Evolutionary conservation across 495 filamentous ascomycete genomes (phyloP).

Genomic region (Bacidia rubella): DNA sequence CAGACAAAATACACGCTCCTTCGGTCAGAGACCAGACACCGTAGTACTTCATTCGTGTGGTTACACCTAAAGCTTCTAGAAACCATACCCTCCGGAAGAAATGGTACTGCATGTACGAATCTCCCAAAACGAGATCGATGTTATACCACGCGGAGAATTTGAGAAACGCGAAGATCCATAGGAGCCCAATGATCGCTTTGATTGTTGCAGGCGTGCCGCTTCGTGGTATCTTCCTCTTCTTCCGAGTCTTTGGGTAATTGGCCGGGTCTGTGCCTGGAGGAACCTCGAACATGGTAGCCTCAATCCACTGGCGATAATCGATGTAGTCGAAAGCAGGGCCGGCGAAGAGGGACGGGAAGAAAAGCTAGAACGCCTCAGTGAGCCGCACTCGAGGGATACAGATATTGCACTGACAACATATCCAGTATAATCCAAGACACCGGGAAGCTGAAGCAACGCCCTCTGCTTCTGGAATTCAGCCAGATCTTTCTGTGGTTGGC

Average conservation of each 20-base stretch:
- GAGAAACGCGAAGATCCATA: slow-evolving; percentile 71
- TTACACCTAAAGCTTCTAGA: slow-evolving; percentile 70
- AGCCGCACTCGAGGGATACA: not conserved
- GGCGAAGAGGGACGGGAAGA: slow-evolving; percentile 79
- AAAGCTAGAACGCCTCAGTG: slow-evolving; percentile 35
- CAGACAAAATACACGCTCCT: slow-evolving; percentile 86
- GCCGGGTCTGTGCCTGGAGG: slow-evolving; percentile 63
- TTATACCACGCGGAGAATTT: slow-evolving; percentile 58
- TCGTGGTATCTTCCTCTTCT: slow-evolving; percentile 88
- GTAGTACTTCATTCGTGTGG: slow-evolving; percentile 81
- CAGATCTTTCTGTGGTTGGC: slow-evolving; percentile 60
- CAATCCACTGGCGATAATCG: slow-evolving; percentile 85
- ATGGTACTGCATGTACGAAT: slow-evolving; percentile 48
- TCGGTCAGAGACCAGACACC: slow-evolving; percentile 90
- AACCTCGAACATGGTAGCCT: slow-evolving; percentile 85
- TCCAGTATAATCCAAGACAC: slow-evolving; percentile 64
- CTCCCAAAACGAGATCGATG: slow-evolving; percentile 41
- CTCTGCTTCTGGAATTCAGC: slow-evolving; percentile 78
- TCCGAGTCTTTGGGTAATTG: slow-evolving; percentile 70
- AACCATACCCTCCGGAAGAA: slow-evolving; percentile 60
- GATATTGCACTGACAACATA: slow-evolving; percentile 44
- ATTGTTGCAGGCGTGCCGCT: slow-evolving; percentile 73
- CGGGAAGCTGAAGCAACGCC: slow-evolving; percentile 57
- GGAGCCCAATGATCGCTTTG: slow-evolving; percentile 56
- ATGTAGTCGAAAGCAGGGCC: slow-evolving; percentile 90